phyloP scores from a whole-genome alignment of 108 stramenopile genomes.

The Fragilaria crotonensis region DNA sequence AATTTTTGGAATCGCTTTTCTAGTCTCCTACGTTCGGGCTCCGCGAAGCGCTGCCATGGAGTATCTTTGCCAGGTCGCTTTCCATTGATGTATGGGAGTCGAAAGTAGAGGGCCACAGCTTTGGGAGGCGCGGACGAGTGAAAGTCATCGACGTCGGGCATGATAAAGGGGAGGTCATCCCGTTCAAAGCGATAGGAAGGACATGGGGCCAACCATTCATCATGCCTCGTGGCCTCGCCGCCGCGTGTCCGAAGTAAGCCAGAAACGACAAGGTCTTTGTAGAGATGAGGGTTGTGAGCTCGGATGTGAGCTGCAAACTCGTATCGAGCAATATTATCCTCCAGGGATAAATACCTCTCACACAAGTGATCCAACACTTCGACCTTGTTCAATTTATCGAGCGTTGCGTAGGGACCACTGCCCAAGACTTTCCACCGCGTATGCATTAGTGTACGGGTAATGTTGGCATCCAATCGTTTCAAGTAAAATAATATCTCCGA shows the following conservation, averaged over 20 bases:
- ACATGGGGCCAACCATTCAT: slow-evolving; percentile 43
- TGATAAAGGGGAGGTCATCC: slow-evolving; percentile 1
- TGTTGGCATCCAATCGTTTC: slow-evolving; percentile 48
- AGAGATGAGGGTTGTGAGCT: slow-evolving; percentile 39
- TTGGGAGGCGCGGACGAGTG: neutral
- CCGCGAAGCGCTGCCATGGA: slow-evolving; percentile 37
- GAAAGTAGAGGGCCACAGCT: slow-evolving; percentile 39
- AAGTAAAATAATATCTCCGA: slow-evolving; percentile 42
- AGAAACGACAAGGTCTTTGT: slow-evolving; percentile 44
- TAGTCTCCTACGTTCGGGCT: slow-evolving; percentile 25
- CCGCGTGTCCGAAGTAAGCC: slow-evolving; percentile 44
- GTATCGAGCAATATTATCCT: slow-evolving; percentile 38
- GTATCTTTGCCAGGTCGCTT: slow-evolving; percentile 38
- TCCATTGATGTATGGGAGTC: slow-evolving; percentile 49
- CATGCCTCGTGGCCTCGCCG: slow-evolving; percentile 30
- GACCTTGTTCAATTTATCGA: slow-evolving; percentile 32
- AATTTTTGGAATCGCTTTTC: slow-evolving; percentile 24
- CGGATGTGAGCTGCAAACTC: slow-evolving; percentile 56
- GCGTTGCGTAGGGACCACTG: slow-evolving; percentile 48
- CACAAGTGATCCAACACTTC: slow-evolving; percentile 63
- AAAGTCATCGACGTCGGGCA: neutral
- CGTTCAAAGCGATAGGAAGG: slow-evolving; percentile 31
- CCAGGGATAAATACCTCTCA: slow-evolving; percentile 45
- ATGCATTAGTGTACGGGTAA: slow-evolving; percentile 45
- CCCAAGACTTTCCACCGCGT: slow-evolving; percentile 64